phyloP scores from a whole-genome alignment of 2,329 filamentous ascomycete species.

The Biscogniauxia mediterranea region DNA sequence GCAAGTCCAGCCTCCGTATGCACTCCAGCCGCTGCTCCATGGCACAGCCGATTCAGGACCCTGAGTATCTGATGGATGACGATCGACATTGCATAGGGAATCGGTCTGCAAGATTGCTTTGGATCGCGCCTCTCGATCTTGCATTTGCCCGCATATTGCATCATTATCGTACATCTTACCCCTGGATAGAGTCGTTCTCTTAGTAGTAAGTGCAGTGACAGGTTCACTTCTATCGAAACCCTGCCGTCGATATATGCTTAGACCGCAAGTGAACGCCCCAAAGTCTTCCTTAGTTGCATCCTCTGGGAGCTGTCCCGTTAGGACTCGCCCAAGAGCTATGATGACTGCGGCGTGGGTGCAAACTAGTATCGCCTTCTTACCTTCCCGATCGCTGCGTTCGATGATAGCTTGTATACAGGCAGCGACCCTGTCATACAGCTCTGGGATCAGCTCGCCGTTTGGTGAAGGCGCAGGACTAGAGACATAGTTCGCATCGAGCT shows the following conservation, averaged over 20 bases:
- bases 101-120: conserved; percentile 16
- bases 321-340: conserved; percentile 77
- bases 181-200: conserved; percentile 5
- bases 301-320: conserved; percentile 76
- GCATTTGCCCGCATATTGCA: conserved; percentile 6
- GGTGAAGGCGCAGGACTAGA: conserved; percentile 66
- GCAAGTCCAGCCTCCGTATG: conserved; percentile 78
- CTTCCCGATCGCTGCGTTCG: conserved; percentile 66
- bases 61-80: conserved; percentile 32
- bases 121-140: conserved; percentile 31
- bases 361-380: conserved; percentile 69
- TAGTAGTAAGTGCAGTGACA: conserved; percentile 3
- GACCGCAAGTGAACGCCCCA: conserved; percentile 75
- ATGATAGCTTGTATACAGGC: conserved; percentile 70
- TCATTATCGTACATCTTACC: conserved; percentile 4
- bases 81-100: conserved; percentile 23
- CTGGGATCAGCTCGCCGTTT: conserved; percentile 74
- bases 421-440: conserved; percentile 78
- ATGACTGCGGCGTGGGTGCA: conserved; percentile 89
- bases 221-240: conserved; percentile 1
- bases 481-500: conserved; percentile 55
- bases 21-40: conserved; percentile 57
- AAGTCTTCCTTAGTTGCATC: conserved; percentile 77
- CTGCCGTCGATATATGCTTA: conserved; percentile 61
- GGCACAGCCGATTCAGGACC: conserved; percentile 4